phyloP scores from a whole-genome alignment of 139 green algal species.

The Pleodorina starrii region DNA sequence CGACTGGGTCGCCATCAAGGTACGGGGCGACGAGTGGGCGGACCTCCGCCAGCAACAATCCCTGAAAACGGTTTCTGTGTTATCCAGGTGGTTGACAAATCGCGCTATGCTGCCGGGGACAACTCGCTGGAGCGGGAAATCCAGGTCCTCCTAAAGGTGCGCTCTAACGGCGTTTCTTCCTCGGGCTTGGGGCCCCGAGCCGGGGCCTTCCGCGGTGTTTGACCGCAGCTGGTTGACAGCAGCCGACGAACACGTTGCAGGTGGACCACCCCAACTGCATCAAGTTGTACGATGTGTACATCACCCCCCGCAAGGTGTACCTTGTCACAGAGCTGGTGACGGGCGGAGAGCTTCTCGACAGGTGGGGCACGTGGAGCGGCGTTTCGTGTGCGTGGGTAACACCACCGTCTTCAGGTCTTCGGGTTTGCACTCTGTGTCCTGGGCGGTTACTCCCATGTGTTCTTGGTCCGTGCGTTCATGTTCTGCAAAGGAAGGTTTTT shows the following conservation, averaged over 20 bases:
- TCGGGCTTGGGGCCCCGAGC: no score
- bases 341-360: conserved; percentile 86
- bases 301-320: conserved; percentile 83
- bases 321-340: conserved; percentile 87
- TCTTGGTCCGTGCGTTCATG: no score
- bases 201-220: no score
- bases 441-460: no score
- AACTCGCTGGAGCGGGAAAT: conserved; percentile 85
- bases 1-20: conserved; percentile 83
- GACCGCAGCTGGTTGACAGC: no score
- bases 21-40: conserved; percentile 43
- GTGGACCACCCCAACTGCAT: conserved; percentile 87
- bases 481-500: no score
- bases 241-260: no score
- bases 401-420: no score
- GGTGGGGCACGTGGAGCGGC: conserved; percentile 45
- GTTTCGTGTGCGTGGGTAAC: no score
- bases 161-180: no score
- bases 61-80: background rate
- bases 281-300: conserved; percentile 83
- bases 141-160: conserved; percentile 79
- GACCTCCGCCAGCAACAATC: background rate
- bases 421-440: no score
- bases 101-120: conserved; percentile 78
- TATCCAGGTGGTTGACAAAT: conserved; percentile 83